Evolutionary conservation across 2,329 filamentous ascomycete species (phyloP).

Genomic region (Stemphylium lycopersici): DNA sequence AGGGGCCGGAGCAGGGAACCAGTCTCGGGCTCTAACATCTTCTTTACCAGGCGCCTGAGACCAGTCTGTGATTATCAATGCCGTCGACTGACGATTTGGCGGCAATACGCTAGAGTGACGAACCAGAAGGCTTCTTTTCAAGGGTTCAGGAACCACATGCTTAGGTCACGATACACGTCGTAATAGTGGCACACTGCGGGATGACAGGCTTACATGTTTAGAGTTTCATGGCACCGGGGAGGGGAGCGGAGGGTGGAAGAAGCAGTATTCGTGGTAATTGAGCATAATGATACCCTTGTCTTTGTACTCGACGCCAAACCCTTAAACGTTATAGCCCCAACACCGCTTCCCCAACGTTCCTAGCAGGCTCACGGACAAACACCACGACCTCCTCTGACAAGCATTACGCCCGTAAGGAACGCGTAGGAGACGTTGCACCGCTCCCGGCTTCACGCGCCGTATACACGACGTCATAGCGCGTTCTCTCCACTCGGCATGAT

Average conservation of each 20-base stretch:
- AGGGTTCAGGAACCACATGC: neutral
- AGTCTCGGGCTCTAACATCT: neutral
- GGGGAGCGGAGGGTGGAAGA: too few relatives aligned
- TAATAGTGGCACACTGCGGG: too few relatives aligned
- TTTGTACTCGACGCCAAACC: neutral
- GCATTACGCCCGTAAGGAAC: too few relatives aligned
- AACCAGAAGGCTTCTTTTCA: conserved; percentile 5
- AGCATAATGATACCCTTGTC: neutral
- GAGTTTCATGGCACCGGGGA: too few relatives aligned
- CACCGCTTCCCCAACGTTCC: too few relatives aligned
- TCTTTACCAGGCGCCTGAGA: too few relatives aligned
- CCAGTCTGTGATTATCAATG: neutral
- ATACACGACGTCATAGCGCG: neutral
- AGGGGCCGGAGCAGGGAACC: neutral
- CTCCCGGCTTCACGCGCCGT: neutral
- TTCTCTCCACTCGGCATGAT: conserved; percentile 2
- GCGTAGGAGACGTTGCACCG: too few relatives aligned
- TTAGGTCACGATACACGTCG: too few relatives aligned
- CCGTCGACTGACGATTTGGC: neutral
- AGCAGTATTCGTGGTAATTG: neutral
- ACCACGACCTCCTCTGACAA: too few relatives aligned
- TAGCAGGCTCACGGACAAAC: too few relatives aligned
- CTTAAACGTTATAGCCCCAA: too few relatives aligned
- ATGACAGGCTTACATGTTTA: too few relatives aligned
- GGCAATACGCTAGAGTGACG: neutral